Evolutionary conservation across 208 protist genomes (phyloP), one percentile per base, ranked within the genome.

Genomic region (Porcisia deanei): DNA sequence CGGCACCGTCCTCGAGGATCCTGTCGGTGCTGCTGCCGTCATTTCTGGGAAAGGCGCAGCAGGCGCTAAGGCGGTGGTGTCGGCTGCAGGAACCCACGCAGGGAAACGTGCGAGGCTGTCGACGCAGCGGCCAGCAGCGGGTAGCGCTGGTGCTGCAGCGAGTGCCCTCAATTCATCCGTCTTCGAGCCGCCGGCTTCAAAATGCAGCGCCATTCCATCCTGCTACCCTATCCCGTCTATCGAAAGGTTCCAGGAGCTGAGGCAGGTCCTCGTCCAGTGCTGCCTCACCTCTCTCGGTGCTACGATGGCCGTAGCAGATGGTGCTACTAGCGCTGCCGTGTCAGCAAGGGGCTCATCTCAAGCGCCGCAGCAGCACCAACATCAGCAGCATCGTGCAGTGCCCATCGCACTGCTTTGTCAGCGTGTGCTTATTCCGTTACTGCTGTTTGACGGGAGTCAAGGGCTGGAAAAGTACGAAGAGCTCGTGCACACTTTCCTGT

Each of bases 401-500:
- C 75, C 82, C 30, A 76, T 78, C 6, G 81, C 91, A 14, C 79
- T 88, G 37, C 61, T 96, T 20, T 92, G 86, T 65, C 89, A 88
- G 68, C 89, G 89, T 43, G 87, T 94, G 65, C 76, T 96, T 22
- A 90, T 94, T 54, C 92, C 92, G 9, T 78, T 94, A 39, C 81
- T 96, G 34, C 71, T 94, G 53, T 43, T 83, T 37, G 66, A 79
- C 61, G 80, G 82, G 64, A 75, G 81, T 43, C 74, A 82, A 39
- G 80, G 72, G 2, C 75, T 86, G 41, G 72, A 82, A 20, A 59
- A 72, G 52, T 80, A 81, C 70, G 77, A 83, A 70, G 49, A 52
- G 25, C 52, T 79, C 6, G 76, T 85, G 59, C 80, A 85, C 52
- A 67, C 70, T 34, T 67, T 85, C 47, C 77, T 85, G 43, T 49